Base-by-base conservation (phyloP, 179 eudicot genomes). In the Patellifolia procumbens region DNA sequence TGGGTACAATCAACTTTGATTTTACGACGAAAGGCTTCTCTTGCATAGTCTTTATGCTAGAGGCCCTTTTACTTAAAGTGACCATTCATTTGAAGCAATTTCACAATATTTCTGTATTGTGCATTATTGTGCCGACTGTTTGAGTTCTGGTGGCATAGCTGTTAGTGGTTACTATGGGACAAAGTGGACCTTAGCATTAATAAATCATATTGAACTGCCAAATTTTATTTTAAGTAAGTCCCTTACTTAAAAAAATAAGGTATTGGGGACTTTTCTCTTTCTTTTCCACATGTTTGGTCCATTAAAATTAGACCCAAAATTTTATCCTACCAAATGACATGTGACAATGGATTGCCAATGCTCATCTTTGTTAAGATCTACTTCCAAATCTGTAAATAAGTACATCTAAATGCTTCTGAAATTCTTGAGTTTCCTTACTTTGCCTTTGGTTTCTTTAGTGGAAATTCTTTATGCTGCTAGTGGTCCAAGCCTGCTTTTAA, bases 141-240 rank as follows among this genome's bases (percentile, higher is more conserved):
- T 78, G 72, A 22, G 22, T 58, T 79, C 68, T 76, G 32, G 75
- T 70, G 66, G 24, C 49, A 49, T 77, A 61, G 74, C 53, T 70
- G 60, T 60, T 24, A 59, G 34, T 46, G 17, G n/a, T 45, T 58
- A 58, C 61, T 56, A 46, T 29, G 69, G 56, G 42, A 56, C 49
- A 75, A 67, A 34, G 12, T 28, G 71, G 67, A 65, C 78, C 72
- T 31, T 52, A 51, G 62, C 72, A 64, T 64, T 7, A 75, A 22
- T 75, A 42, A 65, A 17, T 52, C 28, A 34, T 9, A 48, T 51
- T 16, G 31, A 46, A 51, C 58, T 52, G 32, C 62, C 42, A 15
- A 35, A 66, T 75, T 52, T 65, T 66, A 66, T 65, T 65, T 51
- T 66, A 20, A n/a, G 24, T 66, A 20, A 16, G 28, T 15, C 32